phyloP scores from a whole-genome alignment of 1,284 basidiomycete genomes.

The Leccinum fuscescens region DNA sequence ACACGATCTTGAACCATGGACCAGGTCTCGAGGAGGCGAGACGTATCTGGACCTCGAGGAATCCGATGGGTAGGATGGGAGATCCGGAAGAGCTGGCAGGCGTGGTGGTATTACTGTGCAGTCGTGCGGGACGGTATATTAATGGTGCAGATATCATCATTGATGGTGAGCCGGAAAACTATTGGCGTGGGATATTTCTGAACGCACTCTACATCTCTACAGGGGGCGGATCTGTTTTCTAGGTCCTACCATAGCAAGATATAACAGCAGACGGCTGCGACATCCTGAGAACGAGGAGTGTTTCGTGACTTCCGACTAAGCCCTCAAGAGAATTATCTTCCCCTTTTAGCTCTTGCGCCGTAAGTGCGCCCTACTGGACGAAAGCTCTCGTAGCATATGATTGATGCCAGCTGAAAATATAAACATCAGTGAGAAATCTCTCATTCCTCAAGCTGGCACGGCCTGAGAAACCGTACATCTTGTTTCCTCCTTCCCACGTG shows the following conservation, averaged over 20 bases:
- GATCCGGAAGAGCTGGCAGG: conserved; percentile 41
- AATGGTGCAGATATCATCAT: conserved; percentile 42
- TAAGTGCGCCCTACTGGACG: neutral
- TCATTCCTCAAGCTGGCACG: neutral
- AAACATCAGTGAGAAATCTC: conserved; percentile 1
- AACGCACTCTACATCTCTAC: neutral
- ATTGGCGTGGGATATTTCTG: neutral
- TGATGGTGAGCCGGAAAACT: conserved; percentile 34
- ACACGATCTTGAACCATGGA: conserved; percentile 41
- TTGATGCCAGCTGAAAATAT: neutral
- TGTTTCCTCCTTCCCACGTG: neutral
- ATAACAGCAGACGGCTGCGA: neutral
- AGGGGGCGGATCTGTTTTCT: conserved; percentile 30
- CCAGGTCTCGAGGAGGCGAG: conserved; percentile 32
- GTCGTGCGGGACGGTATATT: conserved; percentile 42
- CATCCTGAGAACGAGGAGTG: neutral
- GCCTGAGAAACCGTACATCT: neutral
- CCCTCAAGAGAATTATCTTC: neutral
- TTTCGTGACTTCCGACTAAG: neutral
- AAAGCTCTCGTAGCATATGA: neutral
- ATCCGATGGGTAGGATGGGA: conserved; percentile 44
- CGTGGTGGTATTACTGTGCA: conserved; percentile 40
- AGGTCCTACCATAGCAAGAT: neutral
- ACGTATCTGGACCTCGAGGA: conserved; percentile 37
- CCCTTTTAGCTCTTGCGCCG: conserved; percentile 5